phyloP scores from a whole-genome alignment of 2,329 filamentous ascomycete genomes.

The Aspergillus luchuensis region DNA sequence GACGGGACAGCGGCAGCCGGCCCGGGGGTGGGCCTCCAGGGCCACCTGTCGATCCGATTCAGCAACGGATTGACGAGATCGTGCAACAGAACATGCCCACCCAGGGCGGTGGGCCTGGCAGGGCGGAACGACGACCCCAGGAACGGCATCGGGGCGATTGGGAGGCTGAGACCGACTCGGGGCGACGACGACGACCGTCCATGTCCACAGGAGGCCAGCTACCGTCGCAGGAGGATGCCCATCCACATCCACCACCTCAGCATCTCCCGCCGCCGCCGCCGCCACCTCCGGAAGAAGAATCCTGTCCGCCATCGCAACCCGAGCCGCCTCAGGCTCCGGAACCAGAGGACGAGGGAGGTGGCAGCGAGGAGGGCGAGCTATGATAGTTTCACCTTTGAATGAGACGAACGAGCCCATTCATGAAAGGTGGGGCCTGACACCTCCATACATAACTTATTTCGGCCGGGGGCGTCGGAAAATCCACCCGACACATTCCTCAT shows the following conservation, averaged over 20 bases:
- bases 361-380: slow-evolving; percentile 49
- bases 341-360: slow-evolving; percentile 35
- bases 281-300: slow-evolving; percentile 8
- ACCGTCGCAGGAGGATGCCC: slow-evolving; percentile 3
- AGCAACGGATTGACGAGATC: slow-evolving; percentile 42
- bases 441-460: not conserved
- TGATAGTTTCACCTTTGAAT: slow-evolving; percentile 17
- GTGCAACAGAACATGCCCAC: slow-evolving; percentile 30
- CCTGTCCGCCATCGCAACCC: not conserved
- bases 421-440: not conserved
- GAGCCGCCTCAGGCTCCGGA: slow-evolving; percentile 2
- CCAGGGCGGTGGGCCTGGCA: slow-evolving; percentile 3
- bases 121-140: slow-evolving; percentile 17
- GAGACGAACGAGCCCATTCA: not conserved
- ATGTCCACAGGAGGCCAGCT: slow-evolving; percentile 7
- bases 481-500: not conserved
- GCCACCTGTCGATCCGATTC: slow-evolving; percentile 33
- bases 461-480: not conserved
- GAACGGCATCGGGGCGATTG: slow-evolving; percentile 24
- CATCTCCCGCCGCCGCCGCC: slow-evolving; percentile 13
- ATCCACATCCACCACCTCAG: slow-evolving; percentile 12
- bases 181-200: slow-evolving; percentile 18
- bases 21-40: slow-evolving; percentile 7
- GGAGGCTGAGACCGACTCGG: slow-evolving; percentile 21
- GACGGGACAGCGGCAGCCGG: slow-evolving; percentile 19